Conservation (phyloP, 139 green algal species). For the Chlamydomonas asymmetrica region DNA sequence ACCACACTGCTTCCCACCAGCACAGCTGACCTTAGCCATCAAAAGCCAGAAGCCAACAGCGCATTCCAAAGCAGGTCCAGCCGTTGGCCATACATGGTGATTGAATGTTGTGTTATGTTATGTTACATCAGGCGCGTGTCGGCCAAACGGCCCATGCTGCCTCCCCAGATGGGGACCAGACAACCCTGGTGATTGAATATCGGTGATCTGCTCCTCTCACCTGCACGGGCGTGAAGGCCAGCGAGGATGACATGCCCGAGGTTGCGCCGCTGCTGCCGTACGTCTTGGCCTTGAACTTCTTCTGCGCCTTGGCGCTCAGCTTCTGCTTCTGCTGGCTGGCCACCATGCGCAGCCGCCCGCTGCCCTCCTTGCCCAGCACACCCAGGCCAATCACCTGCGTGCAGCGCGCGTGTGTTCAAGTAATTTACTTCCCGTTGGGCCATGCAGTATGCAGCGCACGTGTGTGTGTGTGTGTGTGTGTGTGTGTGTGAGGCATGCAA, state of each 20-base stretch:
- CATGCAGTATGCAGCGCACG: background rate
- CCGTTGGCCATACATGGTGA: no score
- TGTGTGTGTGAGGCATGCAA: slow-evolving; percentile 3
- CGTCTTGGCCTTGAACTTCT: slow-evolving; percentile 66
- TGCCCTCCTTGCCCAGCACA: slow-evolving; percentile 86
- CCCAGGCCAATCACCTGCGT: slow-evolving; percentile 79
- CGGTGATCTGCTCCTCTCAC: slow-evolving; percentile 63
- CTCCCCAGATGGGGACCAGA: no score
- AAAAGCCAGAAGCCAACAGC: no score
- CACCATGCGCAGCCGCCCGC: slow-evolving; percentile 71
- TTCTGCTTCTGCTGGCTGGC: slow-evolving; percentile 81
- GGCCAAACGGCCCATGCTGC: no score
- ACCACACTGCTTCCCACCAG: no score
- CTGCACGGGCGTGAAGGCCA: slow-evolving; percentile 97
- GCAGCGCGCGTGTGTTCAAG: no score
- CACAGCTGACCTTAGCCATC: no score
- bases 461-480: slow-evolving; percentile 4
- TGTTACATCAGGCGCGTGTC: no score
- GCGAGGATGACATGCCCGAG: slow-evolving; percentile 77
- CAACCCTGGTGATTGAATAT: no score
- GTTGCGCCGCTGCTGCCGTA: slow-evolving; percentile 56
- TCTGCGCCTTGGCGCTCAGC: slow-evolving; percentile 70
- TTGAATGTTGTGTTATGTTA: no score
- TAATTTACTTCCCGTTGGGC: no score
- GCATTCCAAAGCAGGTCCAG: no score